phyloP scores from a whole-genome alignment of 768 basidiomycete species.

The Pleurotus sapidus region DNA sequence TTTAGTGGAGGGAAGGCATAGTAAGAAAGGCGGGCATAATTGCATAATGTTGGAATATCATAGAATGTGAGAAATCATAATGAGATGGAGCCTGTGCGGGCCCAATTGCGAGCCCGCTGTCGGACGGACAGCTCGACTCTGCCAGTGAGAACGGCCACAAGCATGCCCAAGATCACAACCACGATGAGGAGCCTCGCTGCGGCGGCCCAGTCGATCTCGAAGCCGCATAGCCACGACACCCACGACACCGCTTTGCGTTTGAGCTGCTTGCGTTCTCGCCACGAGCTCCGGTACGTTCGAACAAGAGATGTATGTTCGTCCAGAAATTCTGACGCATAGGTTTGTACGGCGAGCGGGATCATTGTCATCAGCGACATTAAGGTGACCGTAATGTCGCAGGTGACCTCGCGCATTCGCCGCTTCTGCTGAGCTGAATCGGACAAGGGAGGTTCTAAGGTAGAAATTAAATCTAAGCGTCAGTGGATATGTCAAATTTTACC shows the following conservation, averaged over 20 bases:
- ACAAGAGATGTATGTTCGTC: neutral
- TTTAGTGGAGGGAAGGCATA: neutral
- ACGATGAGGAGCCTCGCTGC: neutral
- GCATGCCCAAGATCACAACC: neutral
- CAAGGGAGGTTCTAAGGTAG: neutral
- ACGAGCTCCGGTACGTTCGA: neutral
- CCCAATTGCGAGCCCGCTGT: conserved; percentile 1
- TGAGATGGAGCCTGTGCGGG: neutral
- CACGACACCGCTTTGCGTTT: neutral
- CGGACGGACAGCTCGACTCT: neutral
- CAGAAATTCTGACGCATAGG: neutral
- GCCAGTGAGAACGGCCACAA: neutral
- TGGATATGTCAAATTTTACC: neutral
- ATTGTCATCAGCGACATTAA: neutral
- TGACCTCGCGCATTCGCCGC: neutral
- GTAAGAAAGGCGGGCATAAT: neutral
- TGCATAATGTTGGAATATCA: neutral
- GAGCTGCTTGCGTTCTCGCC: conserved; percentile 2
- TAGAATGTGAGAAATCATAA: neutral
- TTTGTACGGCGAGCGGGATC: neutral
- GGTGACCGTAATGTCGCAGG: neutral
- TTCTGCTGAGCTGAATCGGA: neutral
- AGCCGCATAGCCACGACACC: neutral
- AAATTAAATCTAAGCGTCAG: neutral
- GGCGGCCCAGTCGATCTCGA: neutral